Evolutionary conservation across 192 early-diverging fungal species (phyloP).

Genomic region (Linnemannia hyalina): DNA sequence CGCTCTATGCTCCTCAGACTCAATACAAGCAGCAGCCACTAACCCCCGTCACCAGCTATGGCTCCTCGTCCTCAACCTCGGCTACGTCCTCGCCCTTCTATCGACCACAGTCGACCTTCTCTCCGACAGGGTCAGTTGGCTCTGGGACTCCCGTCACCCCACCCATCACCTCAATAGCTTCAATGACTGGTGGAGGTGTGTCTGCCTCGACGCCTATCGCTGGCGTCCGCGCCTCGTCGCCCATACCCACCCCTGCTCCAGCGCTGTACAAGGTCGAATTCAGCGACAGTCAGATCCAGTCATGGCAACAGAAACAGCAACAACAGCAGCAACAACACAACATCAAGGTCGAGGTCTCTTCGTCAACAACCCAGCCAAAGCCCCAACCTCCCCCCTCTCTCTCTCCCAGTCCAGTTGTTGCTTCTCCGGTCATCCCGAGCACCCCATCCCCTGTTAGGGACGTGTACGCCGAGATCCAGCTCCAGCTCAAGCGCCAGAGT

Average conservation of each 20-base stretch:
- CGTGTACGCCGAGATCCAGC: slow-evolving; percentile 36
- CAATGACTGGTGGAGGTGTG: background rate
- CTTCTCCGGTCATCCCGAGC: background rate
- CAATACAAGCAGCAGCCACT: slow-evolving; percentile 5
- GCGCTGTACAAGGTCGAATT: slow-evolving; percentile 43
- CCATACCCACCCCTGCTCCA: background rate
- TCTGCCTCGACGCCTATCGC: background rate
- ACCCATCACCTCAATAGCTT: background rate
- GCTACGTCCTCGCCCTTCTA: slow-evolving; percentile 12
- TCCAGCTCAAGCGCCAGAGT: slow-evolving; percentile 31
- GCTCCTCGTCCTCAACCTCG: background rate
- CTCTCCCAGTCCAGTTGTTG: background rate
- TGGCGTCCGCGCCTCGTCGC: background rate
- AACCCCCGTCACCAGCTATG: slow-evolving; percentile 6
- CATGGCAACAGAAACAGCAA: slow-evolving; percentile 19
- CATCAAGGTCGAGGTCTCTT: slow-evolving; percentile 47
- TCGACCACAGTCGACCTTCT: background rate
- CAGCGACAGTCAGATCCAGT: slow-evolving; percentile 31
- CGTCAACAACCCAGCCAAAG: slow-evolving; percentile 13
- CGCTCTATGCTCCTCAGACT: background rate
- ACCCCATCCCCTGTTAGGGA: background rate
- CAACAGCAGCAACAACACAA: slow-evolving; percentile 20
- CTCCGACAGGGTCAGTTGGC: background rate
- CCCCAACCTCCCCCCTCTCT: background rate
- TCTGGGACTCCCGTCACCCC: background rate